These are phyloP conservation scores for Ceratobasidium sp. DNA, from an alignment of 1,284 basidiomycete genomes.

Conservation along the genomic window DNA sequence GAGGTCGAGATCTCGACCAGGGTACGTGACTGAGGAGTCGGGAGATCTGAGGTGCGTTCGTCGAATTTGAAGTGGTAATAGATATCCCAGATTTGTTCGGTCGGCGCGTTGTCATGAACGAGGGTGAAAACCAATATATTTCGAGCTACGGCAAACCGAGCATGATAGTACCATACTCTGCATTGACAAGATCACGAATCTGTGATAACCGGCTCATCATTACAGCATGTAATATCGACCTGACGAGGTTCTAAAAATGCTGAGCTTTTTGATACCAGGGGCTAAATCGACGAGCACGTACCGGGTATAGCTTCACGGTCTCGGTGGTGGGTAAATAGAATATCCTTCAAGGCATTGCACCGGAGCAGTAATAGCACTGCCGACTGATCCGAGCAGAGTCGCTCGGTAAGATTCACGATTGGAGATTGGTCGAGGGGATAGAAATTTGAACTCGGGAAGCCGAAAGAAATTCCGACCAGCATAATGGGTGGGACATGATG, in stretches of 20 bases:
- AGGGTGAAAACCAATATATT: constrained; percentile 52
- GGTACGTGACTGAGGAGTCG: constrained; percentile 56
- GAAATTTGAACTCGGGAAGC: constrained; percentile 42
- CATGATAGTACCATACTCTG: background rate
- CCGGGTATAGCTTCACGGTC: background rate
- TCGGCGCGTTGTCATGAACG: constrained; percentile 49
- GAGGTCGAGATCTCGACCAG: constrained; percentile 51
- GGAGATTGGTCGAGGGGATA: background rate
- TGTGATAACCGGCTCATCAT: constrained; percentile 65
- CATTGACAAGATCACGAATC: background rate
- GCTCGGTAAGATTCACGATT: background rate
- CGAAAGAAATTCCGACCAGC: no score
- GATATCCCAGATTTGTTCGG: constrained; percentile 58
- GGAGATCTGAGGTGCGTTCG: constrained; percentile 49
- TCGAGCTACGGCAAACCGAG: constrained; percentile 50
- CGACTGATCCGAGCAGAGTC: constrained; percentile 6
- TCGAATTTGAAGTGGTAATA: constrained; percentile 64
- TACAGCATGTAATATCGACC: constrained; percentile 67
- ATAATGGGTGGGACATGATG: constrained; percentile 38
- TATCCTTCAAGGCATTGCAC: background rate
- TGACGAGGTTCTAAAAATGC: constrained; percentile 48
- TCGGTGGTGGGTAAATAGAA: background rate
- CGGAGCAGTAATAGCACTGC: constrained; percentile 12
- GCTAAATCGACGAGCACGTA: background rate
- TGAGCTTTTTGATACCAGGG: background rate